Evolutionary conservation across 306 rosid species (phyloP).

Genomic region (Cajanus cajan): DNA sequence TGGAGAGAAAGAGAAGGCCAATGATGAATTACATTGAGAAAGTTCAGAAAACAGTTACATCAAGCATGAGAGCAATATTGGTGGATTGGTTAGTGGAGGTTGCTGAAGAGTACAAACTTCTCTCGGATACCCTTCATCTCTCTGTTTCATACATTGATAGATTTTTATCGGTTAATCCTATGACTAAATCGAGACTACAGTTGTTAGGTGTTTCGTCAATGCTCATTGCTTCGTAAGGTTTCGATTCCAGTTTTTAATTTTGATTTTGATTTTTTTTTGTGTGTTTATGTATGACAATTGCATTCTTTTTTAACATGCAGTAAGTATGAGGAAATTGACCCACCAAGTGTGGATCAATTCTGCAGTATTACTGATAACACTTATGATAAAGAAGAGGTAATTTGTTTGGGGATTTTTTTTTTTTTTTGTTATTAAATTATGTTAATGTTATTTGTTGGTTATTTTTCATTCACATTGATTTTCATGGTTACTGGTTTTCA

Average conservation of each 20-base stretch:
- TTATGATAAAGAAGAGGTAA: conserved; percentile 56
- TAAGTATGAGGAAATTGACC: conserved; percentile 83
- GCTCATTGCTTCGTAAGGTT: conserved; percentile 78
- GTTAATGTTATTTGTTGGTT: background rate
- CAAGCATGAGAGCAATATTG: conserved; percentile 70
- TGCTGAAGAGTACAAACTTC: conserved; percentile 76
- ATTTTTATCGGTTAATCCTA: conserved; percentile 46
- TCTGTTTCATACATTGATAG: conserved; percentile 64
- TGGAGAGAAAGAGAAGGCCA: conserved; percentile 62
- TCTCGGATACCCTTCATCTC: conserved; percentile 59
- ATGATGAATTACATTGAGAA: conserved; percentile 43
- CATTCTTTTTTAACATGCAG: conserved; percentile 33
- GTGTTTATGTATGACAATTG: background rate
- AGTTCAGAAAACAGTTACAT: conserved; percentile 55
- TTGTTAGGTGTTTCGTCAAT: conserved; percentile 75
- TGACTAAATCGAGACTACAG: conserved; percentile 49
- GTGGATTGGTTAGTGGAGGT: conserved; percentile 94
- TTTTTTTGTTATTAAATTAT: background rate
- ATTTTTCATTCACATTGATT: background rate
- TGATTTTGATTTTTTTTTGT: background rate
- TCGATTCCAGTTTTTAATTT: background rate
- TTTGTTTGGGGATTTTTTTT: background rate
- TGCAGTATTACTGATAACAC: conserved; percentile 66
- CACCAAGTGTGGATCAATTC: conserved; percentile 68
- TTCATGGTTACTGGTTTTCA: background rate